Evolutionary conservation across 495 filamentous ascomycete species (phyloP), one percentile per base, ranked within the genome.

Genomic region (Astrothelium macrocarpum): DNA sequence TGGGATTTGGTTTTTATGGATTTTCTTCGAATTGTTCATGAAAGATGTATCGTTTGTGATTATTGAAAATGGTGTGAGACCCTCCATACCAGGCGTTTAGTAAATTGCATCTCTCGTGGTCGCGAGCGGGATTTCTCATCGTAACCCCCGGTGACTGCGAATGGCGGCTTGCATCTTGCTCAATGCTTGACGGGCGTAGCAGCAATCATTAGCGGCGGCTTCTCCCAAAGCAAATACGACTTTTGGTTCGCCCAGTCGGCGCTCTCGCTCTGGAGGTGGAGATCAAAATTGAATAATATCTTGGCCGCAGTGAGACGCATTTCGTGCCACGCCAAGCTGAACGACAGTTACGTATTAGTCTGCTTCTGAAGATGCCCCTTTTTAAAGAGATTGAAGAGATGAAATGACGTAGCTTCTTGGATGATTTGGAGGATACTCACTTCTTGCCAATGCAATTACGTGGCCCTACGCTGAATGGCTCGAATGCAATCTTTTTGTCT

Each of bases 371-470:
- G n/a, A n/a, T n/a, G n/a, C n/a, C n/a, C n/a, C n/a, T n/a, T n/a
- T n/a, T n/a, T n/a, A n/a, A n/a, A n/a, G n/a, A n/a, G n/a, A n/a
- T n/a, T n/a, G n/a, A n/a, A n/a, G n/a, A 36, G 29, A 32, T 61
- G 20, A 10, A 23, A 61, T 2, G 32, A 32, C 31, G 20, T 61
- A 23, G 59, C 59, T n/a, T n/a, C n/a, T n/a, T n/a, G n/a, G n/a
- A n/a, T n/a, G n/a, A n/a, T 39, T 39, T 29, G 20, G 25, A 29
- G 25, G n/a, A n/a, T 26, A 29, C 81, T 71, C 70, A 85, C 82
- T 80, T 81, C 66, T 75, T 73, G 31, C 85, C 85, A 36, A 87
- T 73, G 62, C 85, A 88, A 66, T 85, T 82, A 23, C 86, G 71
- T 1, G 80, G 77, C 0, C 86, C 85, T 31, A 80, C 29, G 31